Conservation (phyloP, 1,139 yeast species). For the Pichia sp. region DNA sequence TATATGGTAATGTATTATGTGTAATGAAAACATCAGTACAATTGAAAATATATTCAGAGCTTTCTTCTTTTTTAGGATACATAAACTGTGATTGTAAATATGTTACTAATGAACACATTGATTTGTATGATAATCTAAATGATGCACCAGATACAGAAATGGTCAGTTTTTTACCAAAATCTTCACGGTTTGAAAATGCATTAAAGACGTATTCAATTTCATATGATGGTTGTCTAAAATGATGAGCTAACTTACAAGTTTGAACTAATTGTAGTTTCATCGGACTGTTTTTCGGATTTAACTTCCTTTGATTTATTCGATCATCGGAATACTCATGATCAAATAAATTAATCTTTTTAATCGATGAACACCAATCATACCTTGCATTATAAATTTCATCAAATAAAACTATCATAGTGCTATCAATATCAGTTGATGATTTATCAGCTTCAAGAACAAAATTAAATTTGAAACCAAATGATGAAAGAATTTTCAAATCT, state of each 20-base stretch:
- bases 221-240: conserved; percentile 1
- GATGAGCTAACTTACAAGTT: neutral
- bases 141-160: neutral
- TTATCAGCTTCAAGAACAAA: conserved; percentile 1
- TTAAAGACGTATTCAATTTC: conserved; percentile 1
- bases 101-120: neutral
- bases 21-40: conserved; percentile 2
- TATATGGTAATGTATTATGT: neutral
- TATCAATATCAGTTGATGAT: neutral
- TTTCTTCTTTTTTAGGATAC: conserved; percentile 1
- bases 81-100: neutral
- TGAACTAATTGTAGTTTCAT: neutral
- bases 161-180: neutral
- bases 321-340: neutral
- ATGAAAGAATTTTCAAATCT: conserved; percentile 2
- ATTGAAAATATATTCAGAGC: conserved; percentile 3
- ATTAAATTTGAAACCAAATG: conserved; percentile 2
- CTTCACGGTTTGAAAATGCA: neutral
- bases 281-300: neutral
- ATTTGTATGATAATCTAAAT: conserved; percentile 2
- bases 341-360: conserved; percentile 3
- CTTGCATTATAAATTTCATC: conserved; percentile 12
- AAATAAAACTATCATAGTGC: neutral
- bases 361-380: conserved; percentile 5
- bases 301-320: neutral